Percentiles rank a stretch among this genome's conserved stretches.
Evolutionary conservation across 805 yeast species (phyloP).

Genomic region (Wickerhamomyces alni): DNA sequence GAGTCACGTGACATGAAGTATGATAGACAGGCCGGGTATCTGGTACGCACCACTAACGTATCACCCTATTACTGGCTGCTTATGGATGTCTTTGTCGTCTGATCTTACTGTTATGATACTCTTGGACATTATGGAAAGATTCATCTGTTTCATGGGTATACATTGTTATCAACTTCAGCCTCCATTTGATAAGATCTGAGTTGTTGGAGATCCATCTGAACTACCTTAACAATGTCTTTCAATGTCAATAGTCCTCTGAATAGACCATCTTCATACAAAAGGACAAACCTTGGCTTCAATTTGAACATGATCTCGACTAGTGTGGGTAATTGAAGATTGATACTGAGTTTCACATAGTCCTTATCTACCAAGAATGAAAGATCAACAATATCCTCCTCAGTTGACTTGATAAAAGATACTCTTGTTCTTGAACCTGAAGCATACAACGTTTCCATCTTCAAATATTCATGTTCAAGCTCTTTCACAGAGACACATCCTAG

Average conservation of each 20-base stretch:
- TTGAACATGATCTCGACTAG: conserved; percentile 24
- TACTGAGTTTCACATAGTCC: conserved; percentile 12
- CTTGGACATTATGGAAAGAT: too few species aligned
- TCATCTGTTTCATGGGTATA: too few species aligned
- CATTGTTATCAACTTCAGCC: neutral
- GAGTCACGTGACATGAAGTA: too few species aligned
- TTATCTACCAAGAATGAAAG: conserved; percentile 15
- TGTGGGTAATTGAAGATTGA: conserved; percentile 19
- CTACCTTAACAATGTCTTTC: conserved; percentile 14
- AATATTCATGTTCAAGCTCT: conserved; percentile 29
- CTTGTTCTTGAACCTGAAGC: neutral
- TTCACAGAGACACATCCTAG: conserved; percentile 37
- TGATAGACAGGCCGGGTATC: too few species aligned
- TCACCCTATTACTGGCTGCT: too few species aligned
- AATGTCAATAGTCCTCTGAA: conserved; percentile 21
- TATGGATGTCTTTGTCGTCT: too few species aligned
- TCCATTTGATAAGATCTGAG: neutral
- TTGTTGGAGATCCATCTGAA: conserved; percentile 2
- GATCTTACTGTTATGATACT: too few species aligned
- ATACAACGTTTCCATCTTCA: conserved; percentile 1
- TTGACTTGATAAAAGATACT: conserved; percentile 4
- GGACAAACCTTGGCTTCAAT: conserved; percentile 22
- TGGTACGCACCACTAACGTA: too few species aligned
- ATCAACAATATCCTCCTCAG: conserved; percentile 1
- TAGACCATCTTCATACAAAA: conserved; percentile 19